Evolutionary conservation across 192 early-diverging fungal species (phyloP), one percentile per base, ranked within the genome.

Genomic region (Coemansia sp.): DNA sequence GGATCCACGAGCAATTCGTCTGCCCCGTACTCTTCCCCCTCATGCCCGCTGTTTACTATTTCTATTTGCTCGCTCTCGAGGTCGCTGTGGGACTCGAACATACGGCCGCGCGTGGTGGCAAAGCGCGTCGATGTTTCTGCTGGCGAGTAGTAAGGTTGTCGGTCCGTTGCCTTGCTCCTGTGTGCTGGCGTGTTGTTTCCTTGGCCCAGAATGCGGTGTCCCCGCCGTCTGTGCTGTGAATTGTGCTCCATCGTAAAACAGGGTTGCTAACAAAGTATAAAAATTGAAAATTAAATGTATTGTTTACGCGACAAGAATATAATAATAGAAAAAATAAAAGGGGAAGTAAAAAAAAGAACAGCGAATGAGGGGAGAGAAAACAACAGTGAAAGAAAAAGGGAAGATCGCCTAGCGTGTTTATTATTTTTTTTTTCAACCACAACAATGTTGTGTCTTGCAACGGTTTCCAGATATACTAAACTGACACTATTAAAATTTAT

Each of bases 11-110:
- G 46, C 5, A 8, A 6, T 36, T 26, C 48, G 18, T 65, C 37
- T 15, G 18, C 22, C 16, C 32, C 32, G 32, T 32, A 12, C 26
- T 8, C 13, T 21, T 54, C 51, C 11, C 21, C 26, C 13, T 54
- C 51, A 11, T 19, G 22, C 2, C 40, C 7, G 40, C 39, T 22
- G 51, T 16, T 54, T 15, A 6, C 26, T 54, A 48, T 41, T 32
- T 62, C 64, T 39, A 41, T 6, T 8, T 40, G 13, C 37, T 59
- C 57, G 37, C 37, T 6, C 12, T 59, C 57, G 16, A 59, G 32
- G 57, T 59, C 61, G 43, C 61, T 62, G 10, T 62, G 57, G 11
- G 57, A 46, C 12, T 62, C 61, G 8, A 62, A 32, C 45, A 62
- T 46, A 19, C 41, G 40, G 6, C 32, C 32, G 32, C 61, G 16